Conservation (phyloP, 345 rosid species). For the Aquilaria yunnanensis region DNA sequence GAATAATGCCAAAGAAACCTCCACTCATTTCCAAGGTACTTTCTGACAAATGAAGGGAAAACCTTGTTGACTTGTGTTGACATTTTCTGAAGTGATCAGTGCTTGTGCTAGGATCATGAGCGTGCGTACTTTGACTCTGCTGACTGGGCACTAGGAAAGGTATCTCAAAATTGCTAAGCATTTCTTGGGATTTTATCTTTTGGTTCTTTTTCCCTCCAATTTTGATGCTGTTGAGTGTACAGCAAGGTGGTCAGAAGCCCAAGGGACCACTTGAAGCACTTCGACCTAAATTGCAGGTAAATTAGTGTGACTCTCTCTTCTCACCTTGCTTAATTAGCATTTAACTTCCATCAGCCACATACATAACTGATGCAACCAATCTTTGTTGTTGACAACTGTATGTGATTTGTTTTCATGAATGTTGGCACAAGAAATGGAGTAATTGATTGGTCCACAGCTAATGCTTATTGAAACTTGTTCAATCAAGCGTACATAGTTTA, state of each 20-base stretch:
- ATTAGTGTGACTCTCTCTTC: background rate
- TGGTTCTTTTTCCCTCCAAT: slow-evolving; percentile 8
- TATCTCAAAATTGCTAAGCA: slow-evolving; percentile 11
- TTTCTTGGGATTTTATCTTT: background rate
- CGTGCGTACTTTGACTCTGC: slow-evolving; percentile 99
- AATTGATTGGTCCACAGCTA: too few species aligned
- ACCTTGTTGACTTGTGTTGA: slow-evolving; percentile 4
- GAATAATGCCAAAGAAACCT: slow-evolving; percentile 92
- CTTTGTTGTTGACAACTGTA: background rate
- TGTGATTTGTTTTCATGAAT: too few species aligned
- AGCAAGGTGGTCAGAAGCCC: slow-evolving; percentile 98
- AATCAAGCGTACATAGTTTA: too few species aligned
- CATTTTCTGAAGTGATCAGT: slow-evolving; percentile 8
- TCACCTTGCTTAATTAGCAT: background rate
- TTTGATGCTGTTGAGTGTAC: slow-evolving; percentile 21
- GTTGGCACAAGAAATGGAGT: background rate
- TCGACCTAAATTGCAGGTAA: slow-evolving; percentile 97
- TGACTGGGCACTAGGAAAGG: slow-evolving; percentile 99
- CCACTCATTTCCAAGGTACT: slow-evolving; percentile 95
- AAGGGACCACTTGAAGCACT: slow-evolving; percentile 99
- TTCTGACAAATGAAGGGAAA: background rate
- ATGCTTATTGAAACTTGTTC: too few species aligned
- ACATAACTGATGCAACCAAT: background rate
- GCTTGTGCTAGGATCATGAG: slow-evolving; percentile 72
- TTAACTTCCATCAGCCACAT: background rate